Evolutionary conservation across 345 rosid genomes (phyloP), one percentile per base, ranked within the genome.

Genomic region (Erucastrum elatum): DNA sequence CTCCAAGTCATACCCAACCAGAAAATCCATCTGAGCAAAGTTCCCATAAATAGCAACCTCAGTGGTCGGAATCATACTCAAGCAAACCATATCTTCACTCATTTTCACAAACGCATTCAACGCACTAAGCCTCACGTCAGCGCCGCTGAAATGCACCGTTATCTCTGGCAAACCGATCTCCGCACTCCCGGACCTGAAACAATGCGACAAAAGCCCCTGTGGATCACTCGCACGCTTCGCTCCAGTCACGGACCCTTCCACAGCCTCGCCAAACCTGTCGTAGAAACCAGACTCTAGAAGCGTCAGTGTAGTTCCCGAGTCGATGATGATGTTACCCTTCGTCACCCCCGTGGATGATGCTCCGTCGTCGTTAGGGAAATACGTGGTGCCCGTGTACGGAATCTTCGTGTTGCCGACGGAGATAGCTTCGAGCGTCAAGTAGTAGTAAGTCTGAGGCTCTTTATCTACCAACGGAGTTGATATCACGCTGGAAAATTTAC

Each of bases 241-340:
- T 15, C 74, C 76, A 0, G 85, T 80, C 10, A 68, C 70, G 3
- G 83, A 64, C 27, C 71, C 59, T 37, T 81, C 62, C 72, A 67
- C 87, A 10, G 85, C 4, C 0, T 67, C 80, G 2, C 83, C 86
- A 37, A 93, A 64, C 2, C 41, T 25, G 4, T 46, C 35, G 29
- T 76, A 89, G 7, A 90, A 84, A 1, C 84, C 84, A 0, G 83
- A 73, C 0, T 82, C 86, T 0, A 89, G 81, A 7, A 79, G 83
- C 1, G 90, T 93, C 3, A 89, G 77, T 0, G 92, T 85, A 1
- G 93, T 88, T 13, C 97, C 92, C 0, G 92, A 90, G 71, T 92
- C 96, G 26, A 89, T 83, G 49, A 90, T 86, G 21, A 87, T 87
- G 84, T 88, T 88, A 4, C 91, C 92, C 1, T 46, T 0, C 72